Evolutionary conservation across 164 flowering plant genomes (phyloP), one percentile per base, ranked within the genome.

Genomic region (Vitis rupestris): DNA sequence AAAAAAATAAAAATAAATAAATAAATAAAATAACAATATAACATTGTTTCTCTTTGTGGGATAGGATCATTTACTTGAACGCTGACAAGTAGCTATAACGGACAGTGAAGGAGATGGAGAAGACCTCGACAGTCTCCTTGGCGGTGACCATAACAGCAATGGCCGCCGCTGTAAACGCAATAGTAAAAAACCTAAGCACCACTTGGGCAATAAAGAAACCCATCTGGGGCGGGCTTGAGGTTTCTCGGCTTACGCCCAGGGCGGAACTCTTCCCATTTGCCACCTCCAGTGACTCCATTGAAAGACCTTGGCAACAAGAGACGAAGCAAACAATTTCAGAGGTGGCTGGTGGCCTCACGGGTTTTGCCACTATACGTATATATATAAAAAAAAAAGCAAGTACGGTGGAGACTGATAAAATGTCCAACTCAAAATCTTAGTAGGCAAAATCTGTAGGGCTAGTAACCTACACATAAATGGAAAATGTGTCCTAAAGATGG

Each of bases 1-100:
- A 23, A 66, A 14, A 12, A 0, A 23, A 14, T 12, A 15, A 68
- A 50, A 60, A n/a, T 29, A 16, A 72, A 31, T 13, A 16, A 27
- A 17, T 17, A 17, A n/a, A 16, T 31, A 14, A 13, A 53, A 0
- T 37, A 37, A 37, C 0, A 37, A 37, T 37, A 2, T 37, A 37
- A 0, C 4, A 37, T 4, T 37, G 44, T 37, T 37, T 37, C 44
- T 31, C 1, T 31, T 23, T 50, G 7, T 11, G 9, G 31, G 51
- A 13, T 12, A 3, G 10, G 30, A 30, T 30, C 2, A 6, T 14
- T 67, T 72, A 84, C 92, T 67, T 86, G 75, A 80, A 70, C n/a
- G 88, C 80, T 3, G 87, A 74, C 4, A 80, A 65, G 78, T 84
- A 73, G 67, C 27, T 70, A 68, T 78, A 88, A 50, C 72, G 79